Conservation (phyloP, 1,139 yeast genomes). For the Debaryomycetaceae sp. region DNA sequence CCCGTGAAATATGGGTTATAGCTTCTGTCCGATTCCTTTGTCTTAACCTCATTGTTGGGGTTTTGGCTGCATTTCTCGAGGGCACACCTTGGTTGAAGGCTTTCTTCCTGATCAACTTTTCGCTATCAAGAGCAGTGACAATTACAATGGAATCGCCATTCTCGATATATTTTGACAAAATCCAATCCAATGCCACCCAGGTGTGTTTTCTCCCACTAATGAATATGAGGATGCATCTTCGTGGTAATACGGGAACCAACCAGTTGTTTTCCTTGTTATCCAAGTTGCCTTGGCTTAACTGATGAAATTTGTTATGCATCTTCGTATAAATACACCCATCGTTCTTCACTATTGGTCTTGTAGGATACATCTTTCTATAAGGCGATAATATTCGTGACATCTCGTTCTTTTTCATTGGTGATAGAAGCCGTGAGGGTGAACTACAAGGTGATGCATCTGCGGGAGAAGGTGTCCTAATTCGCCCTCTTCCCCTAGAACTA, state of each 20-base stretch:
- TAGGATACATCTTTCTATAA: conserved; percentile 34
- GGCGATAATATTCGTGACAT: conserved; percentile 2
- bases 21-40: conserved; percentile 34
- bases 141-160: conserved; percentile 66
- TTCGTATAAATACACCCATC: conserved; percentile 50
- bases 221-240: conserved; percentile 58
- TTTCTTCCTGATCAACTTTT: conserved; percentile 1
- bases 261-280: conserved; percentile 17
- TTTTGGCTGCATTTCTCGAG: conserved; percentile 14
- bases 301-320: conserved; percentile 41
- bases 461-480: conserved; percentile 15
- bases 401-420: not conserved
- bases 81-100: conserved; percentile 13
- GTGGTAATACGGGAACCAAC: conserved; percentile 41
- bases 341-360: conserved; percentile 49
- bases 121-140: conserved; percentile 36
- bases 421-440: not conserved
- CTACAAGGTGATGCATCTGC: conserved; percentile 11
- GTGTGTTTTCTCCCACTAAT: conserved; percentile 70
- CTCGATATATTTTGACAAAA: conserved; percentile 47
- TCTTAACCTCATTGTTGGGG: conserved; percentile 30
- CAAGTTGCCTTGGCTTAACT: conserved; percentile 30
- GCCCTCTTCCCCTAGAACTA: conserved; percentile 12
- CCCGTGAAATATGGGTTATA: conserved; percentile 30
- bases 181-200: conserved; percentile 79